Percentiles rank a stretch among this genome's conserved stretches.
Conservation (phyloP, 495 filamentous ascomycete genomes). For the Monascus purpureus region DNA sequence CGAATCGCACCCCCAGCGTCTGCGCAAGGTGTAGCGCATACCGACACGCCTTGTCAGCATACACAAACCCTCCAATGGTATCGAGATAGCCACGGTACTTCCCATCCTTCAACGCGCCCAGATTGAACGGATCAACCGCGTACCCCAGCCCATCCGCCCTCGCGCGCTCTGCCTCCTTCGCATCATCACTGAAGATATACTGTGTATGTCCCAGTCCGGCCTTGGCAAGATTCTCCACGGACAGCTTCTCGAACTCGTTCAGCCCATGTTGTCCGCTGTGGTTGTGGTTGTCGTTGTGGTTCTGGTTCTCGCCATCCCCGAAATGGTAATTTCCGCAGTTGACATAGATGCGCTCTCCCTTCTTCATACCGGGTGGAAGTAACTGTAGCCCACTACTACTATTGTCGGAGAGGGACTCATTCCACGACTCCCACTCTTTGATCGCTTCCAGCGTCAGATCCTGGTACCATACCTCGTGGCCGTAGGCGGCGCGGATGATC, state of each 20-base stretch:
- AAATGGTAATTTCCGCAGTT: slow-evolving; percentile 18
- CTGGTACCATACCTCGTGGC: slow-evolving; percentile 25
- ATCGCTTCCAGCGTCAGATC: slow-evolving; percentile 26
- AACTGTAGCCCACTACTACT: too few species aligned
- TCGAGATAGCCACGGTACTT: slow-evolving; percentile 19
- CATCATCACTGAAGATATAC: slow-evolving; percentile 10
- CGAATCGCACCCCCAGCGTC: slow-evolving; percentile 17
- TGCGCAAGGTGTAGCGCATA: slow-evolving; percentile 24
- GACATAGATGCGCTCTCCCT: slow-evolving; percentile 15
- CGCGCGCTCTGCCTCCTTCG: slow-evolving; percentile 15
- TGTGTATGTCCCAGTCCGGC: slow-evolving; percentile 19
- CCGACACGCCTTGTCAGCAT: slow-evolving; percentile 28
- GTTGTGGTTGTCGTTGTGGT: not conserved
- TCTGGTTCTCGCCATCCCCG: slow-evolving; percentile 3
- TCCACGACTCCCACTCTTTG: slow-evolving; percentile 26
- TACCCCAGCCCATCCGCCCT: slow-evolving; percentile 12
- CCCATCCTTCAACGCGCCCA: slow-evolving; percentile 1
- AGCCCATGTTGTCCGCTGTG: too few species aligned
- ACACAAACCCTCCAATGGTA: slow-evolving; percentile 21
- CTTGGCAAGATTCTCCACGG: slow-evolving; percentile 17
- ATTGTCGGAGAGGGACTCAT: slow-evolving; percentile 13
- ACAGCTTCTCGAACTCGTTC: slow-evolving; percentile 15
- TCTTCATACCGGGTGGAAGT: slow-evolving; percentile 19
- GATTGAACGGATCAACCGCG: slow-evolving; percentile 17
- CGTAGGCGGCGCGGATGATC: slow-evolving; percentile 29